phyloP scores from a whole-genome alignment of 129 eudicot species.

The Flaveria brownii region DNA sequence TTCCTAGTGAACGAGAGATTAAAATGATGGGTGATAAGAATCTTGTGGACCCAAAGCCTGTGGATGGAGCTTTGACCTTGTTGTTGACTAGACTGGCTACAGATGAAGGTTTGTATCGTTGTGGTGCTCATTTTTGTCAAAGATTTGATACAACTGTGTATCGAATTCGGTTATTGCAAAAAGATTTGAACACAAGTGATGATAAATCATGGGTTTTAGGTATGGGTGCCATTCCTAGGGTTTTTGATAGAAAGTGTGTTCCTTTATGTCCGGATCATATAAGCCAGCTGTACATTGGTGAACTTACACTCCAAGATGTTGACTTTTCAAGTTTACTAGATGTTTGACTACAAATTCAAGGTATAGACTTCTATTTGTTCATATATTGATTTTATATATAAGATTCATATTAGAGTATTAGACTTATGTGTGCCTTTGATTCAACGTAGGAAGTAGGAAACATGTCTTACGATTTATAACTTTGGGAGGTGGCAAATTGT shows the following conservation, averaged over 20 bases:
- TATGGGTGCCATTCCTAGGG: slow-evolving; percentile 59
- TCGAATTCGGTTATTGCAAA: slow-evolving; percentile 62
- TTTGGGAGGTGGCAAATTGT: slow-evolving; percentile 16
- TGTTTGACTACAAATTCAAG: slow-evolving; percentile 25
- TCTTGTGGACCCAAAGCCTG: slow-evolving; percentile 76
- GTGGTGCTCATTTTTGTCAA: slow-evolving; percentile 78
- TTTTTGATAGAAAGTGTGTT: slow-evolving; percentile 57
- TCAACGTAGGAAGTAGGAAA: background rate
- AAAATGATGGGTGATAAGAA: slow-evolving; percentile 75
- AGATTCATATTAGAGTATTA: background rate
- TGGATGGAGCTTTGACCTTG: slow-evolving; percentile 70
- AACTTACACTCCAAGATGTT: slow-evolving; percentile 66
- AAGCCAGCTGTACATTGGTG: slow-evolving; percentile 67
- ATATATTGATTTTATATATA: background rate
- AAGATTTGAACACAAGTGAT: slow-evolving; percentile 37
- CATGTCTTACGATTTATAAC: background rate
- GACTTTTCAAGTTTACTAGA: slow-evolving; percentile 43
- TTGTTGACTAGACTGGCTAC: slow-evolving; percentile 63
- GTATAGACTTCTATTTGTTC: slow-evolving; percentile 12
- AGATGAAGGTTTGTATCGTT: slow-evolving; percentile 53
- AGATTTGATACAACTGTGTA: slow-evolving; percentile 55
- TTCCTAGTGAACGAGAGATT: slow-evolving; percentile 79
- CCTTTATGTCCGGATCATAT: slow-evolving; percentile 67
- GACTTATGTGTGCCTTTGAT: background rate
- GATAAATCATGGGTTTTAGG: slow-evolving; percentile 54